phyloP scores from a whole-genome alignment of 352 stramenopile genomes.

The Phytophthora quininea region DNA sequence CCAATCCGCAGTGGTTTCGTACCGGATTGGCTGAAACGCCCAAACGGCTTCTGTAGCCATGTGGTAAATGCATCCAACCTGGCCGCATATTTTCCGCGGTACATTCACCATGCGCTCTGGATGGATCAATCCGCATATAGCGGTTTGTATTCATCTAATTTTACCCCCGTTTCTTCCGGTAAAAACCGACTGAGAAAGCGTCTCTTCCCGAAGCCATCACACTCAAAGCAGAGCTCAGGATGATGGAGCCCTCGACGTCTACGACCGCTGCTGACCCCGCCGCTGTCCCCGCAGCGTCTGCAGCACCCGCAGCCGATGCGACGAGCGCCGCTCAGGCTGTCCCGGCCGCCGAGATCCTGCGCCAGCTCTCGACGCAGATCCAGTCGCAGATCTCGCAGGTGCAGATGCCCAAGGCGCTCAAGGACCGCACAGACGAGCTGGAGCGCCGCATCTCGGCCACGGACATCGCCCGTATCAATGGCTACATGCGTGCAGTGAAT shows the following conservation, averaged over 20 bases:
- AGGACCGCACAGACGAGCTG: slow-evolving; percentile 74
- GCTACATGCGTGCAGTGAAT: slow-evolving; percentile 87
- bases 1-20: slow-evolving; percentile 18
- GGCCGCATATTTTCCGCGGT: slow-evolving; percentile 2
- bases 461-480: slow-evolving; percentile 86
- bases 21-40: slow-evolving; percentile 23
- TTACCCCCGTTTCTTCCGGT: not conserved
- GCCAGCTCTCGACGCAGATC: slow-evolving; percentile 39
- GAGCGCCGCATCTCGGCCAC: slow-evolving; percentile 73
- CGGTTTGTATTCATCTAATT: slow-evolving; percentile 2
- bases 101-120: not conserved
- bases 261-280: slow-evolving; percentile 18
- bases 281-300: not conserved
- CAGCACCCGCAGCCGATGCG: slow-evolving; percentile 2
- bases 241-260: slow-evolving; percentile 40
- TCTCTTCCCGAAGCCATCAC: slow-evolving; percentile 14
- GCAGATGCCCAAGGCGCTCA: slow-evolving; percentile 70
- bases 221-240: slow-evolving; percentile 20
- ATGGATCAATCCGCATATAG: slow-evolving; percentile 34
- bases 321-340: not conserved
- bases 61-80: slow-evolving; percentile 22
- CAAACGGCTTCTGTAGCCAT: slow-evolving; percentile 20
- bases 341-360: slow-evolving; percentile 24
- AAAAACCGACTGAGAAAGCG: slow-evolving; percentile 1
- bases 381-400: slow-evolving; percentile 49